Base-by-base conservation (phyloP, 2,329 filamentous ascomycete genomes). In the Calcarisporium arbuscula region DNA sequence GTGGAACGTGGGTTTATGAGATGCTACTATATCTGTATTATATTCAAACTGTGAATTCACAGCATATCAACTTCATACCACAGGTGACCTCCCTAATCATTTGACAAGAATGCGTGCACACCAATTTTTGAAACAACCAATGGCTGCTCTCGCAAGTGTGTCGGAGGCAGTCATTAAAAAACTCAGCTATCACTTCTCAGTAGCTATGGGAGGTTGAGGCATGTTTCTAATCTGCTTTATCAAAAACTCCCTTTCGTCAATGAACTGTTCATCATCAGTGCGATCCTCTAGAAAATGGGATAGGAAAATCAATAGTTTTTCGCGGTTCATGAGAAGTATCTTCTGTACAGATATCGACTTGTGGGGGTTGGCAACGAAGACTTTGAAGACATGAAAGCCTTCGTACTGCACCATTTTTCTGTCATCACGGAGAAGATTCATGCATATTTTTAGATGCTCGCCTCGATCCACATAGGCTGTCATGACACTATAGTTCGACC, bases 331-430 rank as follows among this genome's bases (percentile, higher is more conserved):
- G 48, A 96, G 81, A 44, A 98, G 67, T 52, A 98, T 95, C 56
- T 90, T 86, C 57, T 95, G 88, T 31, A 98, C 92, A 21, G 89
- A 86, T 41, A 90, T 72, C n/a, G 87, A 94, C 65, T 98, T 98
- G 68, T 96, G 89, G 7, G 92, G 92, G 57, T 98, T 98, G 40
- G 92, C 92, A 35, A 96, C 92, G 61, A 98, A 98, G 43, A 98
- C 90, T 70, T 98, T 98, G 74, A 98, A 98, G 27, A 98, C 90
- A 57, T 98, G 92, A 59, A 98, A 98, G 7, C 89, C 92, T 60
- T 98, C 92, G 58, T 98, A 98, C 62, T 96, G 92, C 42, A 98
- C 92, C 89, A 98, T 98, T 61, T 94, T 92, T 48, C 90, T 79
- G 60, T 96, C 90, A 58, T 96, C 92, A 47, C 88, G 82, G 41